These are phyloP conservation scores for Fusarium aywerte DNA, from an alignment of 2,329 filamentous ascomycete species.

Conservation along the genomic window DNA sequence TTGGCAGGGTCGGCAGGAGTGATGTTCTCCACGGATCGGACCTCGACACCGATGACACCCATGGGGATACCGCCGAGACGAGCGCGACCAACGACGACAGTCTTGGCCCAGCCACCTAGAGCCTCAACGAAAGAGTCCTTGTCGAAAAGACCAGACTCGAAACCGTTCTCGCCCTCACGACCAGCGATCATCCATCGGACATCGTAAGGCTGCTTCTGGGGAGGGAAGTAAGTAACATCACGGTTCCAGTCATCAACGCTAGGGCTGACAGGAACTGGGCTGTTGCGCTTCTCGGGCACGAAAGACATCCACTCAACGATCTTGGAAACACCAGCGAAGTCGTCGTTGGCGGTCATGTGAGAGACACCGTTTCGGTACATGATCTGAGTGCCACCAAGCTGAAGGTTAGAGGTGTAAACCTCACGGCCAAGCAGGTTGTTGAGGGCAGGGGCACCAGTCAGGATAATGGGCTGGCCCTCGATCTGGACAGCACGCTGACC, in stretches of 20 bases:
- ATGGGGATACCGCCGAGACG: constrained; percentile 97
- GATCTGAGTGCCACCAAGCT: constrained; percentile 99
- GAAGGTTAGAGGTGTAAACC: constrained; percentile 98
- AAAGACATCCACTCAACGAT: constrained; percentile 99
- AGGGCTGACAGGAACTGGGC: constrained; percentile 90
- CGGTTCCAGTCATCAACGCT: constrained; percentile 91
- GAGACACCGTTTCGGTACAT: constrained; percentile 99
- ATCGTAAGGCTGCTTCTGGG: constrained; percentile 87
- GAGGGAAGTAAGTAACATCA: constrained; percentile 84
- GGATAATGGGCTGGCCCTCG: constrained; percentile 97
- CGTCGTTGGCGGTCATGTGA: constrained; percentile 97
- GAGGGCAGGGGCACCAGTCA: constrained; percentile 95
- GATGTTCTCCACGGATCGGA: constrained; percentile 94
- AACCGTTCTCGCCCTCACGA: constrained; percentile 79
- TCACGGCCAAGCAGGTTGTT: constrained; percentile 98
- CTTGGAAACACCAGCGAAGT: constrained; percentile 97
- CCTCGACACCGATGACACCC: constrained; percentile 98
- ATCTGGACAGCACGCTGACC: constrained; percentile 99
- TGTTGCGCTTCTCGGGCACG: constrained; percentile 93
- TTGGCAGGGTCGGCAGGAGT: constrained; percentile 97
- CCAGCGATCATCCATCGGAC: constrained; percentile 93
- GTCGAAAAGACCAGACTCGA: constrained; percentile 93
- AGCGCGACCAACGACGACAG: constrained; percentile 95
- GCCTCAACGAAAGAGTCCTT: constrained; percentile 96
- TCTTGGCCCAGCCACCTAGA: constrained; percentile 95